Evolutionary conservation across 768 basidiomycete species (phyloP), one percentile per base, ranked within the genome.

Genomic region (Solioccasus polychromus): DNA sequence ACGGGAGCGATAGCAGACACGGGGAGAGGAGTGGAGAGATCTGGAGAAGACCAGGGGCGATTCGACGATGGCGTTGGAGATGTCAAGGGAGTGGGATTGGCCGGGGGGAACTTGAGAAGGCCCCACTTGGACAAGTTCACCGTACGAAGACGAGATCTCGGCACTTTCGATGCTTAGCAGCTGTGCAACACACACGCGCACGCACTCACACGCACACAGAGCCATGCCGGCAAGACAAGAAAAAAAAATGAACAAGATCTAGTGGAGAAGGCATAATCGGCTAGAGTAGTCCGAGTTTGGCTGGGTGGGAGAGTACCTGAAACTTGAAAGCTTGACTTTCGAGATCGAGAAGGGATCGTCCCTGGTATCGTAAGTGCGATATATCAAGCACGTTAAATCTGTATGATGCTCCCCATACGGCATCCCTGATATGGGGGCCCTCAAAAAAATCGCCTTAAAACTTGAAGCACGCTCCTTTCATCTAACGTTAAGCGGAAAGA

Each of bases 341-440:
- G 51, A 63, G 64, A 64, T 68, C 64, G 61, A 66, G 63, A 61
- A 50, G 51, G 57, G 66, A 66, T 66, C 64, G 66, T 60, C 64
- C 66, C 66, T 66, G 56, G 55, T 66, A 59, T 44, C 64, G 64
- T 66, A 66, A 66, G 24, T 17, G 30, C 35, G 49, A 66, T 65
- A 67, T 60, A 66, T 60, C 61, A 66, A 61, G 61, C 37, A 58
- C 49, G 48, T 44, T 52, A 60, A 62, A 66, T 66, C 60, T 60
- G 60, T 64, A 64, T 64, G 63, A 66, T 58, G 53, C 61, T 52
- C 40, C 54, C 47, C 50, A 53, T 66, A 65, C 63, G 63, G 63
- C 63, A 66, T 62, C 60, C n/a, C 44, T 54, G 64, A 60, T 62
- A 61, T 55, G 48, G 52, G 47, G 51, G 39, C 41, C 54, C 51